Percentiles rank a stretch among this genome's conserved stretches.
These are phyloP conservation scores for Flaveria bidentis DNA, from an alignment of 129 eudicot species.

Conservation along the genomic window DNA sequence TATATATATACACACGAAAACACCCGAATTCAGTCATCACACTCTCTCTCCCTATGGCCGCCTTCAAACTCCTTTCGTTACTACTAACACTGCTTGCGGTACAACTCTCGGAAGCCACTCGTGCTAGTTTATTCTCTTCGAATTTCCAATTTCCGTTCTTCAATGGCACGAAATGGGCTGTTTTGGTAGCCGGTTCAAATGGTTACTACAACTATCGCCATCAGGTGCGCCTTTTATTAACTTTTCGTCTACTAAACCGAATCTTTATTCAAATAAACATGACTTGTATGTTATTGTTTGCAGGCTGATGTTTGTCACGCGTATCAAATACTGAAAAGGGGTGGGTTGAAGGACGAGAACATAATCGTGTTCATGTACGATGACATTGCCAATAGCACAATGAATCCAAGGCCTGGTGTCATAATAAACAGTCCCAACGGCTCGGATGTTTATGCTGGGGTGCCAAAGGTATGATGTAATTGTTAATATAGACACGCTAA, in stretches of 20 bases:
- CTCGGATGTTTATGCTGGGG: slow-evolving; percentile 80
- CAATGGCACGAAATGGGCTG: slow-evolving; percentile 70
- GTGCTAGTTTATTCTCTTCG: slow-evolving; percentile 25
- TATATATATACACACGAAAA: slow-evolving; percentile 11
- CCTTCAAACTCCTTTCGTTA: slow-evolving; percentile 15
- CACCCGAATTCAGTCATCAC: not conserved
- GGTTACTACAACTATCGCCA: slow-evolving; percentile 73
- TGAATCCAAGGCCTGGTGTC: slow-evolving; percentile 77
- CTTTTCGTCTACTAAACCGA: not conserved
- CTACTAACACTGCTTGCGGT: slow-evolving; percentile 29
- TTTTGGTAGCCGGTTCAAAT: slow-evolving; percentile 84
- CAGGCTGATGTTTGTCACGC: slow-evolving; percentile 94
- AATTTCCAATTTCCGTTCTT: not conserved
- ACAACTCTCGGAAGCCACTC: slow-evolving; percentile 33
- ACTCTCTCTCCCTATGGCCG: slow-evolving; percentile 28
- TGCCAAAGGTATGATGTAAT: slow-evolving; percentile 63
- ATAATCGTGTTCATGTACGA: slow-evolving; percentile 87
- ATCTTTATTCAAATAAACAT: not conserved
- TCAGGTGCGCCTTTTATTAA: slow-evolving; percentile 47
- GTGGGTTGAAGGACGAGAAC: slow-evolving; percentile 89
- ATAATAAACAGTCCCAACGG: slow-evolving; percentile 77
- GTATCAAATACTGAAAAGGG: slow-evolving; percentile 75
- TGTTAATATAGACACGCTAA: not conserved
- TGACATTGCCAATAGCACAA: slow-evolving; percentile 63
- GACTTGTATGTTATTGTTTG: not conserved